Conservation (phyloP, 202 grass and related monocot genomes). For the Tripidium arundinaceum region DNA sequence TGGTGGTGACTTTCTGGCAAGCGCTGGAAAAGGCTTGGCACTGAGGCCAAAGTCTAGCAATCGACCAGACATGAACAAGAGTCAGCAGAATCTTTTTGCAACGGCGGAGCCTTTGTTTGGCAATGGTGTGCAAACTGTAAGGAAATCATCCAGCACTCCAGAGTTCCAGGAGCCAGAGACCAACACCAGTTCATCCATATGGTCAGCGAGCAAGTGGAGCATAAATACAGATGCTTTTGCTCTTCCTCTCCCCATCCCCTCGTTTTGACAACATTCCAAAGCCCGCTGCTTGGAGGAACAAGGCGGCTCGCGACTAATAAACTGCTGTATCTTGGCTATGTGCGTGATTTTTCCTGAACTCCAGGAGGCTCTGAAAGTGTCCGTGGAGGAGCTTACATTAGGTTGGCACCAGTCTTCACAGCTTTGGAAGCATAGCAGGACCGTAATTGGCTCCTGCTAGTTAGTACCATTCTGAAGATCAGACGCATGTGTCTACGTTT, state of each 20-base stretch:
- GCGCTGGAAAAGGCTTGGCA: slow-evolving; percentile 50
- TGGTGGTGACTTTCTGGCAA: slow-evolving; percentile 37
- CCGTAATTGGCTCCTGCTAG: slow-evolving; percentile 8
- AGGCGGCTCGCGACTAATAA: slow-evolving; percentile 67
- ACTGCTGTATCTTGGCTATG: slow-evolving; percentile 1
- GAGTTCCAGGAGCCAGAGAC: slow-evolving; percentile 75
- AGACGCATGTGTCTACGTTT: not conserved
- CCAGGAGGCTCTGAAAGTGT: not conserved
- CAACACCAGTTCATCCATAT: slow-evolving; percentile 49
- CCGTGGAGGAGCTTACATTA: slow-evolving; percentile 7
- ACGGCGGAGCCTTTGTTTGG: slow-evolving; percentile 36
- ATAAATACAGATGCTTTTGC: slow-evolving; percentile 64
- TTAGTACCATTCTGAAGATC: not conserved
- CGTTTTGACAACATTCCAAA: slow-evolving; percentile 67
- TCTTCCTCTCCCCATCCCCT: slow-evolving; percentile 45
- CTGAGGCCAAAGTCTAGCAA: slow-evolving; percentile 54
- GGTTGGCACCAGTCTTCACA: slow-evolving; percentile 16
- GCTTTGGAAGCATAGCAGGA: slow-evolving; percentile 29
- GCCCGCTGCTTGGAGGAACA: slow-evolving; percentile 72
- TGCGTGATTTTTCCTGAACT: not conserved
- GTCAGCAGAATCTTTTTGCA: slow-evolving; percentile 37
- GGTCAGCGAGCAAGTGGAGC: slow-evolving; percentile 70
- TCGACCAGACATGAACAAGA: slow-evolving; percentile 55
- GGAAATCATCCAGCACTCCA: slow-evolving; percentile 89
- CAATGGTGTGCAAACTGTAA: slow-evolving; percentile 43